These are phyloP conservation scores for Suhomyces wounanorum DNA, from an alignment of 1,139 yeast species.

Conservation along the genomic window DNA sequence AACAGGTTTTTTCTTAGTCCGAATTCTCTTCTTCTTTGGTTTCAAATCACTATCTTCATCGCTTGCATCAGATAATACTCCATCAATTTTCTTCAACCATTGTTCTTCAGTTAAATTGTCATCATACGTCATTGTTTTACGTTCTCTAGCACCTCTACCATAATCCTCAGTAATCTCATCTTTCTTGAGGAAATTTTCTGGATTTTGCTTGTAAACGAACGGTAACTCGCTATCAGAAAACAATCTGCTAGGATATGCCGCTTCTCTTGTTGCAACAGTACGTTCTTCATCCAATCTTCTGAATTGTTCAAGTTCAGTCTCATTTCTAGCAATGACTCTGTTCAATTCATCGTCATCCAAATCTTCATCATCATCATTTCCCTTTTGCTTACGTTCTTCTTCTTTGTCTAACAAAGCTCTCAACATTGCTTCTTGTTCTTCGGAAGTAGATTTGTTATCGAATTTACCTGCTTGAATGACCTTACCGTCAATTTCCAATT, in stretches of 20 bases:
- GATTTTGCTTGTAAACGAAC: constrained; percentile 53
- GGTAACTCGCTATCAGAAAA: constrained; percentile 68
- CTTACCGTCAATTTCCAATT: constrained; percentile 83
- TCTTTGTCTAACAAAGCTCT: constrained; percentile 72
- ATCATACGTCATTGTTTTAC: constrained; percentile 61
- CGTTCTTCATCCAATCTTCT: constrained; percentile 60
- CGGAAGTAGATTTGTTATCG: constrained; percentile 79
- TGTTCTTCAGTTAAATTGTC: constrained; percentile 77
- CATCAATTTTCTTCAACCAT: constrained; percentile 67
- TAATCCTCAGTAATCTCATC: constrained; percentile 46
- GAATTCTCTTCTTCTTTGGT: constrained; percentile 29
- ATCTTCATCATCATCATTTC: constrained; percentile 49
- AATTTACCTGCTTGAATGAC: constrained; percentile 89
- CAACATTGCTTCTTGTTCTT: constrained; percentile 78
- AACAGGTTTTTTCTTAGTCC: constrained; percentile 28
- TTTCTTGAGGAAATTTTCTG: constrained; percentile 51
- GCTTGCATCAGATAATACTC: constrained; percentile 40
- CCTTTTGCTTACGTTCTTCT: constrained; percentile 54
- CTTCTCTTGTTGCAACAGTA: constrained; percentile 39
- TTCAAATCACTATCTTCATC: constrained; percentile 28
- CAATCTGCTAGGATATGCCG: constrained; percentile 52
- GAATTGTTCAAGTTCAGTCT: constrained; percentile 56
- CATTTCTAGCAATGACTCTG: constrained; percentile 70
- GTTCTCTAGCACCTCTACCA: constrained; percentile 66
- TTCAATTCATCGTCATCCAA: constrained; percentile 74